Conservation (phyloP, 441 rosid genomes). For the Gossypium laxum region DNA sequence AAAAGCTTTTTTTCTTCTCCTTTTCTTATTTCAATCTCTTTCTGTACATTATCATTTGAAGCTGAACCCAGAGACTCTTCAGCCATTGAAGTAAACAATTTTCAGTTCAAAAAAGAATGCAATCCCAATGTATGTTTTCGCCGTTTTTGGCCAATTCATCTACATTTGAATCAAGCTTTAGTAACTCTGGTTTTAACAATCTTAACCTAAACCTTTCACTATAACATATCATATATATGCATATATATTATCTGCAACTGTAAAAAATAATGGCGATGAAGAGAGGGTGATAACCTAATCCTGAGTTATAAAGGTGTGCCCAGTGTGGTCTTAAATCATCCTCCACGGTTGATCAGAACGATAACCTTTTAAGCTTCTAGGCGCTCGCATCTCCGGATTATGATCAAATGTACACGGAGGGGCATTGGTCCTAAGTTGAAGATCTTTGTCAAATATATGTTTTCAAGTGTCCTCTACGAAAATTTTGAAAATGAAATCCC, state of each 20-base stretch:
- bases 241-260: conserved; percentile 4
- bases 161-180: conserved; percentile 25
- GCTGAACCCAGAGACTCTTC: conserved; percentile 16
- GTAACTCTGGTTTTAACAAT: conserved; percentile 12
- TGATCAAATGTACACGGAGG: conserved; percentile 19
- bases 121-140: conserved; percentile 9
- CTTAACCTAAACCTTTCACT: conserved; percentile 21
- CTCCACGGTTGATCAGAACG: not conserved
- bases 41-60: conserved; percentile 26
- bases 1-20: conserved; percentile 7
- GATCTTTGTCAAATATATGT: conserved; percentile 13
- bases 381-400: conserved; percentile 18
- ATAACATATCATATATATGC: conserved; percentile 3
- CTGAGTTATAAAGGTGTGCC: conserved; percentile 1
- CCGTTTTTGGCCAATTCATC: conserved; percentile 22
- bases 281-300: conserved; percentile 3
- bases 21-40: conserved; percentile 7
- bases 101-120: conserved; percentile 22
- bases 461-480: conserved; percentile 65
- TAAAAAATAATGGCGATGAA: conserved; percentile 19
- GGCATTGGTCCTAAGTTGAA: conserved; percentile 12
- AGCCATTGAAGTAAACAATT: conserved; percentile 14
- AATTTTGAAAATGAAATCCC: conserved; percentile 71
- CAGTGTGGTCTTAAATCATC: conserved; percentile 6
- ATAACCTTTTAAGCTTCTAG: conserved; percentile 9